These are phyloP conservation scores for Cryptococcus sp. DNA, from an alignment of 1,284 basidiomycete species.

Conservation along the genomic window DNA sequence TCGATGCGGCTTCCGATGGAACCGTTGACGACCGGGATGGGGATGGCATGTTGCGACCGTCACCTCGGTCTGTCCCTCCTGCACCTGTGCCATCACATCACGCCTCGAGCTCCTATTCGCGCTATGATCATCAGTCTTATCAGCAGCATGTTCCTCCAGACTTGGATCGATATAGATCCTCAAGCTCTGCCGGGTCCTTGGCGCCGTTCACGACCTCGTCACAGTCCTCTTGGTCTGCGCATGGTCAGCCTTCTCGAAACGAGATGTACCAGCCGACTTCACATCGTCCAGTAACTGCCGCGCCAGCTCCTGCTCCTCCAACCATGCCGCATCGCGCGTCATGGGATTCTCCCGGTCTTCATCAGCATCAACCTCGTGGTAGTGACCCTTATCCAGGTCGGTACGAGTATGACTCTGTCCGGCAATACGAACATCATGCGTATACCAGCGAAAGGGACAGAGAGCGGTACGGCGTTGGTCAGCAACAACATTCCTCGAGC, in stretches of 20 bases:
- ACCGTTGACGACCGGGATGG: constrained; percentile 45
- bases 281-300: background rate
- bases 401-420: too few relatives aligned
- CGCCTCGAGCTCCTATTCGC: background rate
- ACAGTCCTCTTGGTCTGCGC: too few relatives aligned
- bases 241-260: background rate
- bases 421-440: too few relatives aligned
- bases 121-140: constrained; percentile 1
- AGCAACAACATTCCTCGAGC: too few relatives aligned
- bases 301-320: background rate
- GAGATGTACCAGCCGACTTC: background rate
- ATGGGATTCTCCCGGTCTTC: constrained; percentile 1
- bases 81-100: background rate
- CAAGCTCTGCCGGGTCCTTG: constrained; percentile 1
- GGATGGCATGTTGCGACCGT: constrained; percentile 25
- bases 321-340: background rate
- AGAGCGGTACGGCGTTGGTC: too few relatives aligned
- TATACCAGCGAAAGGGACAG: too few relatives aligned
- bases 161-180: constrained; percentile 15
- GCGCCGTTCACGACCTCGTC: background rate
- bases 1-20: constrained; percentile 43
- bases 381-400: background rate
- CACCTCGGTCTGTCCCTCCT: constrained; percentile 20
- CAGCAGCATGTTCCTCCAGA: constrained; percentile 10
- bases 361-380: background rate